These are phyloP conservation scores for Lotmaria passim DNA, from an alignment of 208 protist species.

Conservation along the genomic window DNA sequence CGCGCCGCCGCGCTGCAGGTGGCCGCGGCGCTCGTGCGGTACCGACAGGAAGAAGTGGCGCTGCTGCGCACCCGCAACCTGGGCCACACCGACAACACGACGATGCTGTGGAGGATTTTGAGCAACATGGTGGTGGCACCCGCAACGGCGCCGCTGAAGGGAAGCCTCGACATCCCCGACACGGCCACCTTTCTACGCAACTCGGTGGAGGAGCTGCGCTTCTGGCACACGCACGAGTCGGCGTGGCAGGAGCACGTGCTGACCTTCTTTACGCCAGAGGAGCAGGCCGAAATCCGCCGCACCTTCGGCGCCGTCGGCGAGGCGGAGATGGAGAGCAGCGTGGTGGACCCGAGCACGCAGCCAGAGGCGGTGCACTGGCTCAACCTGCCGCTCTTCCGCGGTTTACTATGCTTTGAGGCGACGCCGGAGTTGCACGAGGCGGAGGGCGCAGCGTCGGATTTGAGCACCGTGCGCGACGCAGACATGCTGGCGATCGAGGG, in stretches of 20 bases:
- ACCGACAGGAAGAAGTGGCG: slow-evolving; percentile 19
- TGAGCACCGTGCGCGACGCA: no score
- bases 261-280: slow-evolving; percentile 31
- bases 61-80: slow-evolving; percentile 30
- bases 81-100: slow-evolving; percentile 22
- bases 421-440: slow-evolving; percentile 23
- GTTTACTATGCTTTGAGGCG: slow-evolving; percentile 65
- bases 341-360: slow-evolving; percentile 2
- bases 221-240: slow-evolving; percentile 52
- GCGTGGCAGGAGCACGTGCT: slow-evolving; percentile 60
- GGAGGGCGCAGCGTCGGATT: no score
- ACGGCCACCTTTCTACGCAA: slow-evolving; percentile 40
- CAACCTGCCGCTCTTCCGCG: slow-evolving; percentile 57
- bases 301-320: slow-evolving; percentile 1
- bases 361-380: slow-evolving; percentile 18
- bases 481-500: neutral
- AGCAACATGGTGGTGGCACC: slow-evolving; percentile 22
- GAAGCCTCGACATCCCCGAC: slow-evolving; percentile 8
- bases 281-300: slow-evolving; percentile 32
- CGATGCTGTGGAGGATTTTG: slow-evolving; percentile 21
- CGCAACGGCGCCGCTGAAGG: slow-evolving; percentile 4
- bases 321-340: neutral
- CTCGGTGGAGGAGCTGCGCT: slow-evolving; percentile 46
- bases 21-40: slow-evolving; percentile 13
- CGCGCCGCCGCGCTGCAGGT: slow-evolving; percentile 25